These are phyloP conservation scores for Colletotrichum liriopes DNA, from an alignment of 2,329 filamentous ascomycete species.

Conservation along the genomic window DNA sequence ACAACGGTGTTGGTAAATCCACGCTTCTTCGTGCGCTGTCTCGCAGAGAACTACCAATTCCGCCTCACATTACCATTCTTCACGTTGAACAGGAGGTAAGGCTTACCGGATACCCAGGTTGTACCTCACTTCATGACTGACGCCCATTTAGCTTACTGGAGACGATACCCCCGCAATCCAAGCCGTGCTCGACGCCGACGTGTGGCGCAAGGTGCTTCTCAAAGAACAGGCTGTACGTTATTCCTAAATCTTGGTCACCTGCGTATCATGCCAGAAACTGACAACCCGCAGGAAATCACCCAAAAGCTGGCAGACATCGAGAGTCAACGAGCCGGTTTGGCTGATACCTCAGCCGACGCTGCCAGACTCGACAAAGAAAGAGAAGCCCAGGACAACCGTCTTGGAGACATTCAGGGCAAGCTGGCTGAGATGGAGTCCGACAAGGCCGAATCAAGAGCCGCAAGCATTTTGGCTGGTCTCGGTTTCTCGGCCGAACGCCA, in stretches of 20 bases:
- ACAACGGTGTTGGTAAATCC: slow-evolving; percentile 99
- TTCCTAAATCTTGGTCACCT: background rate
- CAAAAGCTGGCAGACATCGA: slow-evolving; percentile 84
- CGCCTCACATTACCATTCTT: slow-evolving; percentile 97
- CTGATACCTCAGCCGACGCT: slow-evolving; percentile 93
- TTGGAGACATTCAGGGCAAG: slow-evolving; percentile 93
- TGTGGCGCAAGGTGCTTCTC: slow-evolving; percentile 97
- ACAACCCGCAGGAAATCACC: slow-evolving; percentile 78
- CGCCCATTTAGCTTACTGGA: slow-evolving; percentile 79
- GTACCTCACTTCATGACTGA: slow-evolving; percentile 44
- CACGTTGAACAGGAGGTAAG: slow-evolving; percentile 97
- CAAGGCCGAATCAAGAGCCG: slow-evolving; percentile 95
- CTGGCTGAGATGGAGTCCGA: slow-evolving; percentile 99
- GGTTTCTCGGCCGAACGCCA: slow-evolving; percentile 96
- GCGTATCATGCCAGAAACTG: slow-evolving; percentile 35
- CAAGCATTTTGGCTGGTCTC: slow-evolving; percentile 95
- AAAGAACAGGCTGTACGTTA: slow-evolving; percentile 84
- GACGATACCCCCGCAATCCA: slow-evolving; percentile 96
- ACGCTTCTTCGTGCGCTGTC: slow-evolving; percentile 94
- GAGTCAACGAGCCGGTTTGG: slow-evolving; percentile 81
- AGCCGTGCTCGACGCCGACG: slow-evolving; percentile 96
- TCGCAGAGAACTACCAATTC: slow-evolving; percentile 93
- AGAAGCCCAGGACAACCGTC: slow-evolving; percentile 90
- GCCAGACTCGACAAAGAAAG: slow-evolving; percentile 87
- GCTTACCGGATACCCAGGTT: background rate